These are phyloP conservation scores for Starmerella sp. DNA, from an alignment of 805 yeast species.

Conservation along the genomic window DNA sequence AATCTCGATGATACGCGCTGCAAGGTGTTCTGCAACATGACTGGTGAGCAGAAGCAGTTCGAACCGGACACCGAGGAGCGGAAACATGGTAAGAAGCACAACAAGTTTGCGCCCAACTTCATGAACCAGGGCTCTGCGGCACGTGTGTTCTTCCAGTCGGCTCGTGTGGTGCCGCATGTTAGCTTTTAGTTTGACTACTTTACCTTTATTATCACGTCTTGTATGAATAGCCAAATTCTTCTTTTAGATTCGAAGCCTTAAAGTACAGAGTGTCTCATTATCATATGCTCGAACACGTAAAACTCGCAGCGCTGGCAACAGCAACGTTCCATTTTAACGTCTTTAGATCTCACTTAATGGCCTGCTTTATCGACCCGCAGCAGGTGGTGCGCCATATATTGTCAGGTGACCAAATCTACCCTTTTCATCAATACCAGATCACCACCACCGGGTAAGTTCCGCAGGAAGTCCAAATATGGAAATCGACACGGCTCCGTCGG, in stretches of 20 bases:
- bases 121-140: constrained; percentile 62
- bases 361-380: too few relatives aligned
- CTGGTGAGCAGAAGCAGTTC: constrained; percentile 44
- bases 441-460: background rate
- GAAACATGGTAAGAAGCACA: constrained; percentile 33
- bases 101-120: constrained; percentile 39
- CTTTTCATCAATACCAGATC: background rate
- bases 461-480: background rate
- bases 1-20: constrained; percentile 40
- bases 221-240: background rate
- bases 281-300: too few relatives aligned
- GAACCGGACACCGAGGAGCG: constrained; percentile 45
- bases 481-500: background rate
- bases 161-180: constrained; percentile 39
- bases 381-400: too few relatives aligned
- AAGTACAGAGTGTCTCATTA: too few relatives aligned
- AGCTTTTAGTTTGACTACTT: constrained; percentile 20
- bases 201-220: background rate
- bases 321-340: too few relatives aligned
- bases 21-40: constrained; percentile 41
- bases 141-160: constrained; percentile 56
- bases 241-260: background rate
- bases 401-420: too few relatives aligned
- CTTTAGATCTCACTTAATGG: too few relatives aligned
- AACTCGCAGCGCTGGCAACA: too few relatives aligned